Evolutionary conservation across 306 rosid species (phyloP).

Genomic region (Castanospermum australe): DNA sequence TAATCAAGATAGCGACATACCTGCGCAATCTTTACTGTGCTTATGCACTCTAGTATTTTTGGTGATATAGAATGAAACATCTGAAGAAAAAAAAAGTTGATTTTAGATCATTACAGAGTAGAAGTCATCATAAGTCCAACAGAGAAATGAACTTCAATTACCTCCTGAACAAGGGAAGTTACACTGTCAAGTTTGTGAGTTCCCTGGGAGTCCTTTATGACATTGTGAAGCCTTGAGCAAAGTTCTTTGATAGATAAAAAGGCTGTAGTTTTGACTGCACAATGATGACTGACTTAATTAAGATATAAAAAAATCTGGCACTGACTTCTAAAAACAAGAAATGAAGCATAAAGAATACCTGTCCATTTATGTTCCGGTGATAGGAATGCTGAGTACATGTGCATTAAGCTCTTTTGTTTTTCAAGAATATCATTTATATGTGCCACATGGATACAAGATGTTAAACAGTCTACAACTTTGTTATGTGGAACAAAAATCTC

Average conservation of each 20-base stretch:
- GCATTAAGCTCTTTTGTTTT: conserved; percentile 62
- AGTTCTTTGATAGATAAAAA: conserved; percentile 73
- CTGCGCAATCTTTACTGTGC: conserved; percentile 88
- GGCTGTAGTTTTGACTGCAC: conserved; percentile 77
- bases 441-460: conserved; percentile 81
- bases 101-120: conserved; percentile 24
- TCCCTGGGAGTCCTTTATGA: conserved; percentile 45
- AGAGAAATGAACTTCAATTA: conserved; percentile 31
- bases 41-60: conserved; percentile 63
- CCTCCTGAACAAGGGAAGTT: conserved; percentile 69
- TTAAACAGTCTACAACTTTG: conserved; percentile 80
- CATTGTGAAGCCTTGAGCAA: conserved; percentile 60
- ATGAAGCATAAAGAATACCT: conserved; percentile 50
- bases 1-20: conserved; percentile 42
- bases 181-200: conserved; percentile 34
- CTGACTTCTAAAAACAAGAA: background rate
- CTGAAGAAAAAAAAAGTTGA: conserved; percentile 42
- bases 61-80: conserved; percentile 62
- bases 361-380: conserved; percentile 79
- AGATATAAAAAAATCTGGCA: conserved; percentile 11
- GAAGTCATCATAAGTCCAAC: conserved; percentile 13
- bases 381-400: conserved; percentile 51
- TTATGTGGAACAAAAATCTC: conserved; percentile 59
- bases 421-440: conserved; percentile 64
- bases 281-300: conserved; percentile 14